Evolutionary conservation across 805 yeast species (phyloP), one percentile per base, ranked within the genome.

Genomic region (Nakazawaea ishiwadae): DNA sequence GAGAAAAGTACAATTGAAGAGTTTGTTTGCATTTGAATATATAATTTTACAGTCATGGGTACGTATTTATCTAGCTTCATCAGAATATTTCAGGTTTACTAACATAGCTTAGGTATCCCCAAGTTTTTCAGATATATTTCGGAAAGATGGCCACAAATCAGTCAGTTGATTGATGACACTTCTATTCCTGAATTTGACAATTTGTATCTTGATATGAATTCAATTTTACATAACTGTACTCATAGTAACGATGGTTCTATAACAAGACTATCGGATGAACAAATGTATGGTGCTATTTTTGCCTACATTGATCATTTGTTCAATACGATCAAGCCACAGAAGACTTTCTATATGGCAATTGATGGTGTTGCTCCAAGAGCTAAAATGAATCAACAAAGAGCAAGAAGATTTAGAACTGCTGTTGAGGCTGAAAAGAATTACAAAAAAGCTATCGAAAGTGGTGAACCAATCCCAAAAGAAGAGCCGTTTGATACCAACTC

Each of bases 291-390:
- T 14, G 83, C 91, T n/a, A 89, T 93, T 36, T 91, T 90, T 66
- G 83, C 86, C 26, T 93, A 93, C 56, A 91, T 93, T 48, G 99
- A 93, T 59, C 97, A 93, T 62, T 68, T 93, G 44, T 91, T 93
- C 55, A 81, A 81, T 47, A 78, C 88, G 19, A 89, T 93, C 50
- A 79, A 81, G 59, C 99, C 99, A 7, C 73, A 84, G 53, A 75
- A 87, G 57, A 77, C 83, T 11, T 86, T 91, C 52, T 90, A 84
- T 59, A 89, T 91, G 96, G 98, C 99, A 3, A 86, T 91, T 53
- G 99, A 91, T 66, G 99, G 99, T 59, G 98, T 91, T 39, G 99
- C 99, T 0, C 99, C 99, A 31, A 72, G 99, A 59, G 99, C 99
- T 9, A 91, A 91, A 58, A 90, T 91, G 96, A 91, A 91, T 59